Percentiles rank a stretch among this genome's conserved stretches.
These are phyloP conservation scores for Quercus dentata DNA, from an alignment of 306 rosid species.

Conservation along the genomic window DNA sequence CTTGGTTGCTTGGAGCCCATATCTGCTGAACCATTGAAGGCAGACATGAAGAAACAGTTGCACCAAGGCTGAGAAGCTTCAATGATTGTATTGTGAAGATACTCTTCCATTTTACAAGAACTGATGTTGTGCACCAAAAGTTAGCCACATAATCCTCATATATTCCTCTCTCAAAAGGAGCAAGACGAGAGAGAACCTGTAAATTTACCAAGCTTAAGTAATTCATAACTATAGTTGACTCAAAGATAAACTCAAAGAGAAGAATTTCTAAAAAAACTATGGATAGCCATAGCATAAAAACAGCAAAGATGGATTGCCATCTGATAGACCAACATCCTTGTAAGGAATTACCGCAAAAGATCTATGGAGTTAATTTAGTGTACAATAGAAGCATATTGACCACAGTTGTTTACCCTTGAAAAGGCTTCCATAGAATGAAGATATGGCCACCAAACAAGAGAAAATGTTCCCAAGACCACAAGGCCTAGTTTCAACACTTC, in stretches of 20 bases:
- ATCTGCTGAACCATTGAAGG: conserved; percentile 94
- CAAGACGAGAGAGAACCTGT: conserved; percentile 82
- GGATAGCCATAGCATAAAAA: neutral
- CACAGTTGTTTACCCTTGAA: conserved; percentile 48
- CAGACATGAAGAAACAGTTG: conserved; percentile 66
- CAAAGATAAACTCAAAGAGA: neutral
- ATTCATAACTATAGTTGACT: neutral
- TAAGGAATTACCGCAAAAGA: neutral
- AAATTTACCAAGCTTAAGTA: conserved; percentile 21
- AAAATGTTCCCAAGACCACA: conserved; percentile 69
- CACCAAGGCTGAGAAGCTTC: conserved; percentile 63
- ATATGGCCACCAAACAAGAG: conserved; percentile 87
- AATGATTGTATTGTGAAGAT: conserved; percentile 56
- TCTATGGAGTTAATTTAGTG: neutral
- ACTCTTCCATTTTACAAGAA: conserved; percentile 88
- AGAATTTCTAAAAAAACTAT: neutral
- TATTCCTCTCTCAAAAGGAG: conserved; percentile 94
- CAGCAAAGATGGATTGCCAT: neutral
- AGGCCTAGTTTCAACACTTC: conserved; percentile 77
- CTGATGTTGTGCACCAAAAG: conserved; percentile 91
- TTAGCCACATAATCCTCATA: conserved; percentile 94
- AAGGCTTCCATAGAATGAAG: conserved; percentile 59
- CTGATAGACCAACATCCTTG: neutral
- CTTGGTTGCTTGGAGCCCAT: conserved; percentile 61
- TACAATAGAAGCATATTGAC: neutral